Evolutionary conservation across 129 eudicot genomes (phyloP), one percentile per base, ranked within the genome.

Genomic region (Ambrosia artemisiifolia): DNA sequence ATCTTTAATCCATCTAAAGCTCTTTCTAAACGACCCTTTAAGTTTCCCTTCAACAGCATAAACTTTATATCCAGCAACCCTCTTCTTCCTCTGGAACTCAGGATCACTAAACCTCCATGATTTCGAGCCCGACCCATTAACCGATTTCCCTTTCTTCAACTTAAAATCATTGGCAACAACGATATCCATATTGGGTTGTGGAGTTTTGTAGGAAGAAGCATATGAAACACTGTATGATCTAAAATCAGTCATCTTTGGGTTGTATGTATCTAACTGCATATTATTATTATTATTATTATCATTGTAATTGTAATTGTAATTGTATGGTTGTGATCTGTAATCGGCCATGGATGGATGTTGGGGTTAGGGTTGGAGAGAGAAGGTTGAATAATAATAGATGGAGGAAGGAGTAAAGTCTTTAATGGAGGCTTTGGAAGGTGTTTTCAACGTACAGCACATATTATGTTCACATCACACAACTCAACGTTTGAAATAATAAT

Each of bases 81-180:
- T 89, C 64, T 78, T 92, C 84, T 88, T 92, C 85, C 98, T 83
- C 83, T 92, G 91, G n/a, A 92, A 85, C 84, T 92, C 98, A 3
- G 98, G 96, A 73, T 92, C 98, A 67, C 69, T 84, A 7, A 92
- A 76, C 19, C 77, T 81, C 96, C 96, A 92, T 7, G 85, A 55
- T 55, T 80, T 86, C 2, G 88, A 80, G 36, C 51, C 11, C 16
- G 92, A 81, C 47, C 72, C 82, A 3, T 71, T 78, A 5, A 67
- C 63, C 7, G 82, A 78, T 36, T 80, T 84, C 54, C 81, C 88
- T 62, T 74, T 90, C 86, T 90, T 87, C 59, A 83, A 60, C 81
- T 89, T 71, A 35, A 71, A 78, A 53, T 64, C 87, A 13, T 43
- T 67, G 0, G 65, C 77, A 44, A 63, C 80, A 43, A 69, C 74